phyloP scores from a whole-genome alignment of 139 green algal genomes.

The Haematococcus sp. region DNA sequence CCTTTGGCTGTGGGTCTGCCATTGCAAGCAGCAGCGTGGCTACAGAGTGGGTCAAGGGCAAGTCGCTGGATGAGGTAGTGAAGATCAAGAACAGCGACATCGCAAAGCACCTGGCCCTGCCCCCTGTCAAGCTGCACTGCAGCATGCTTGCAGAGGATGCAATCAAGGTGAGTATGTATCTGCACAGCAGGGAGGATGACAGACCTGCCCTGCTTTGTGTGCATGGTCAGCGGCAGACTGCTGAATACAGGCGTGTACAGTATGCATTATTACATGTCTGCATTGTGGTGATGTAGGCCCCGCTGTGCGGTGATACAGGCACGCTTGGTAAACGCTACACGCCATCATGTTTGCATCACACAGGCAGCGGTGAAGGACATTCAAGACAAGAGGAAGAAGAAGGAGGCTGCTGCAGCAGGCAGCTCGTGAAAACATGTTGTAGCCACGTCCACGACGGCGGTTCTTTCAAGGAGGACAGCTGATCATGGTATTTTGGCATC shows the following conservation, averaged over 20 bases:
- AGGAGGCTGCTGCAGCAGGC: background rate
- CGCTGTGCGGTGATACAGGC: background rate
- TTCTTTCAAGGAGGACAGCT: too few relatives aligned
- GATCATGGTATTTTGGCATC: too few relatives aligned
- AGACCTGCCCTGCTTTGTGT: too few relatives aligned
- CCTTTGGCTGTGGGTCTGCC: constrained; percentile 96
- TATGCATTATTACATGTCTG: background rate
- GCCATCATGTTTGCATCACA: background rate
- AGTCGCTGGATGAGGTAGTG: constrained; percentile 79
- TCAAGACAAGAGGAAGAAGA: constrained; percentile 64
- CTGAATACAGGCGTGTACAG: background rate
- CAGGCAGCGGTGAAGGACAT: constrained; percentile 94
- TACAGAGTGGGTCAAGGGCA: constrained; percentile 95
- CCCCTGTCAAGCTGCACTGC: constrained; percentile 99
- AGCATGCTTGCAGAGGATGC: constrained; percentile 95
- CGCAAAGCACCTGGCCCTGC: constrained; percentile 95
- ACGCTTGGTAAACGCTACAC: background rate
- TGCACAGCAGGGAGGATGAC: background rate
- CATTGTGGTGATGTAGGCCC: background rate
- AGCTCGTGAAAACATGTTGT: background rate
- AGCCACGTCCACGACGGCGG: too few relatives aligned
- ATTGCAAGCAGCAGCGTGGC: constrained; percentile 95
- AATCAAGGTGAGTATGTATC: constrained; percentile 54
- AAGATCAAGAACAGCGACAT: constrained; percentile 96
- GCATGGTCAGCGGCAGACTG: background rate